These are phyloP conservation scores for Pseudodiploospora longispora DNA, from an alignment of 2,329 filamentous ascomycete genomes.

Conservation along the genomic window DNA sequence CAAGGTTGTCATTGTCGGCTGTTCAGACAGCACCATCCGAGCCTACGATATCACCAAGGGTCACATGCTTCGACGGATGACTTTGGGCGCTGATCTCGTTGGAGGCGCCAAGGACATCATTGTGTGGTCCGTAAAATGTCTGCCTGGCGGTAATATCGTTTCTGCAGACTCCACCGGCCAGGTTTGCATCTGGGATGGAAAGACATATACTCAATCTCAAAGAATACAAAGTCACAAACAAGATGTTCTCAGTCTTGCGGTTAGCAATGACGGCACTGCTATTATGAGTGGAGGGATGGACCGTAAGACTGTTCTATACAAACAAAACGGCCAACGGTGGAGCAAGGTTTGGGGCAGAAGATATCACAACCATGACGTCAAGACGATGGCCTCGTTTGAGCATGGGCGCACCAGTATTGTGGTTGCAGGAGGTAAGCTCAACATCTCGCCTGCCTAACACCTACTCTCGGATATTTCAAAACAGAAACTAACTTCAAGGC, in stretches of 20 bases:
- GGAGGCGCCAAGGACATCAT: constrained; percentile 79
- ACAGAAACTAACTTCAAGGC: constrained; percentile 5
- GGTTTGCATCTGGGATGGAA: constrained; percentile 87
- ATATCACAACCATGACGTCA: constrained; percentile 91
- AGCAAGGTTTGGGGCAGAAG: constrained; percentile 75
- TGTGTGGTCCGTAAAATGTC: constrained; percentile 86
- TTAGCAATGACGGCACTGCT: constrained; percentile 68
- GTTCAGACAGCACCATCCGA: constrained; percentile 92
- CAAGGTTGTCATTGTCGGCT: constrained; percentile 77
- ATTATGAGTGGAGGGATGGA: constrained; percentile 92
- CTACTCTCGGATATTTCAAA: neutral
- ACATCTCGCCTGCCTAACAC: no score
- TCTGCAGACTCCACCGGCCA: constrained; percentile 94
- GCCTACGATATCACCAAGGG: constrained; percentile 80
- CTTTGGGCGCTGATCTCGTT: constrained; percentile 67
- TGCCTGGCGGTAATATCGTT: constrained; percentile 82
- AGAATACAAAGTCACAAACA: constrained; percentile 80
- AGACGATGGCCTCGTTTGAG: constrained; percentile 87
- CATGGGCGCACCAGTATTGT: constrained; percentile 74
- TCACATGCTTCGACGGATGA: constrained; percentile 70
- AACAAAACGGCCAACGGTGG: constrained; percentile 64
- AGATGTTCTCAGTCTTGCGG: constrained; percentile 82
- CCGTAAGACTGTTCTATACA: constrained; percentile 76
- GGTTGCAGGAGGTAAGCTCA: constrained; percentile 74
- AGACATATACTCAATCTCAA: constrained; percentile 82